Evolutionary conservation across 2,329 filamentous ascomycete species (phyloP), one percentile per base, ranked within the genome.

Genomic region (Fusarium coicis): DNA sequence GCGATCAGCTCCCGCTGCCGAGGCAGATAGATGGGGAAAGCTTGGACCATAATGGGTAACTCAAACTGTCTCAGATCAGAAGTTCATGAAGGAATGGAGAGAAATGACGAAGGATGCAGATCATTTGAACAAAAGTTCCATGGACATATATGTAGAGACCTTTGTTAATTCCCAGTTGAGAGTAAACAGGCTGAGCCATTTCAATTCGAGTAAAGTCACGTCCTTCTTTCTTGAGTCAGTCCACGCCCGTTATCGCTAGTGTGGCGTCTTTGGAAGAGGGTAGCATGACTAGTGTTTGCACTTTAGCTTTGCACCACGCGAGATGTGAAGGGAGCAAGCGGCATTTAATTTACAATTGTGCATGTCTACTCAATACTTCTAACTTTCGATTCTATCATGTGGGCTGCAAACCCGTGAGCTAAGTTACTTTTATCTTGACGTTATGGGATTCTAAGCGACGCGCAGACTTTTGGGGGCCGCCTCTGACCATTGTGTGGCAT

Each of bases 41-140:
- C 59, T 55, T 64, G 28, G 39, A 16, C 63, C 63, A 65, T 65
- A 16, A 15, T 28, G 18, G 39, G 16, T 6, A 44, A 36, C 34
- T 36, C 36, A 37, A 46, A 34, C 21, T 49, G 43, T 61, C 57
- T 32, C 23, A 46, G 36, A 64, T 46, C 34, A 56, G 46, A 36
- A 42, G 52, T 26, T 47, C 59, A 32, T 65, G 14, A 39, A 55
- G 2, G 28, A 64, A 65, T 39, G 46, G 28, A 54, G 40, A 34
- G 18, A 50, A 59, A 43, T 30, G 32, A 26, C 26, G 23, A 58
- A 32, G 34, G 34, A 59, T 19, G 46, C 39, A 40, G 63, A 64
- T 65, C 59, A 8, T n/a, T 21, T 40, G 36, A 54, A 37, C 47
- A 65, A 65, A 65, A 65, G 63, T 64, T 64, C 63, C 63, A 55